Conservation (phyloP, 2,329 filamentous ascomycete genomes). For the Botryotinia calthae region DNA sequence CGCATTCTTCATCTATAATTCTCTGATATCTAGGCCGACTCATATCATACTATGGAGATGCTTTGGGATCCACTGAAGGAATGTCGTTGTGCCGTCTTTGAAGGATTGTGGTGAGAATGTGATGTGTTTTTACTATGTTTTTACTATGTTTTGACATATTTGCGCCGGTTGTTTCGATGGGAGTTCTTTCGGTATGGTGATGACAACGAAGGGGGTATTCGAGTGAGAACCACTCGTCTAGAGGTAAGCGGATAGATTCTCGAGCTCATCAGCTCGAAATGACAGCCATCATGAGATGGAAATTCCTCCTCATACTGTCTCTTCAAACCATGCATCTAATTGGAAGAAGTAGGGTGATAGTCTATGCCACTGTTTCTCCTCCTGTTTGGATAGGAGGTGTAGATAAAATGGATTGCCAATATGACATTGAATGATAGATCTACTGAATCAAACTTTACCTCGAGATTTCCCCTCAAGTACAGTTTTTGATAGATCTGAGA, state of each 20-base stretch:
- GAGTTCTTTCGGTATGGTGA: background rate
- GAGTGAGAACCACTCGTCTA: background rate
- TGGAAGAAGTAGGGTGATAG: background rate
- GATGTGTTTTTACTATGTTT: background rate
- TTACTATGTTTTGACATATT: background rate
- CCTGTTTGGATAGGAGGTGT: background rate
- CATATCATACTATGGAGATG: background rate
- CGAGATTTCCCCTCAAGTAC: background rate
- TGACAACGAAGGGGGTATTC: background rate
- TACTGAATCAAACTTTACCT: background rate
- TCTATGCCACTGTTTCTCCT: too few species aligned
- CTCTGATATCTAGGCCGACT: too few species aligned
- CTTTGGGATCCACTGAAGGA: background rate
- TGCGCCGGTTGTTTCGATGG: background rate
- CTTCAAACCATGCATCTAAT: background rate
- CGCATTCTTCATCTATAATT: background rate
- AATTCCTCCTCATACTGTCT: background rate
- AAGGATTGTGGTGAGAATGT: background rate
- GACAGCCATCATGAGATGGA: background rate
- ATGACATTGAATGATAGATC: background rate
- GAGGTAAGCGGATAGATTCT: background rate
- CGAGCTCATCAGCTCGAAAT: background rate
- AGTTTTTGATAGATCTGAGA: background rate
- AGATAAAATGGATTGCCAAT: too few species aligned
- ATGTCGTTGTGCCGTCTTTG: background rate